These are phyloP conservation scores for Hymenoscyphus fructigenus DNA, from an alignment of 2,329 filamentous ascomycete species.

Conservation along the genomic window DNA sequence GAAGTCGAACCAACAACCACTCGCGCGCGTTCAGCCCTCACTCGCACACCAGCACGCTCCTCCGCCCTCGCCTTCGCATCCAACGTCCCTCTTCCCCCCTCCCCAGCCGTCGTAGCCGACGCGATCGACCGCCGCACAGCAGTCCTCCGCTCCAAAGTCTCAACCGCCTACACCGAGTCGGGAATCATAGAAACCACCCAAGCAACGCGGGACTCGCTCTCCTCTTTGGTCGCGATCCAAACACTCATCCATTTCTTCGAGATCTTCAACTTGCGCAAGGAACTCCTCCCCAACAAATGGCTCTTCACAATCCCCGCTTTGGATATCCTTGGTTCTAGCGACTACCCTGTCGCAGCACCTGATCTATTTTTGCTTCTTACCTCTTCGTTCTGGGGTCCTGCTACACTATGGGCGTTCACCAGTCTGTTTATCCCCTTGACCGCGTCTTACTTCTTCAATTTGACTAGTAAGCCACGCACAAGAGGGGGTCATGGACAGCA, in stretches of 20 bases:
- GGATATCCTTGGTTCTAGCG: slow-evolving; percentile 51
- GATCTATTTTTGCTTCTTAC: slow-evolving; percentile 80
- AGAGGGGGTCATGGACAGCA: slow-evolving; percentile 41
- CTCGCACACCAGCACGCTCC: slow-evolving; percentile 33
- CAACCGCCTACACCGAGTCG: slow-evolving; percentile 62
- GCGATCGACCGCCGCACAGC: slow-evolving; percentile 71
- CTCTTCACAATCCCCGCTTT: slow-evolving; percentile 71
- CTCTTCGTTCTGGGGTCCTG: slow-evolving; percentile 78
- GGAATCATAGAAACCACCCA: slow-evolving; percentile 66
- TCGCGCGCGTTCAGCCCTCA: slow-evolving; percentile 32
- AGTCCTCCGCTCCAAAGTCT: slow-evolving; percentile 64
- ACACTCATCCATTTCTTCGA: slow-evolving; percentile 68
- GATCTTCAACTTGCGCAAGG: slow-evolving; percentile 64
- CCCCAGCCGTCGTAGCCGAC: slow-evolving; percentile 74
- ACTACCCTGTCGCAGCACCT: slow-evolving; percentile 66
- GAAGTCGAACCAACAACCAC: slow-evolving; percentile 33
- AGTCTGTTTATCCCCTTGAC: slow-evolving; percentile 68
- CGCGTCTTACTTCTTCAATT: slow-evolving; percentile 86
- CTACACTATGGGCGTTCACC: slow-evolving; percentile 73
- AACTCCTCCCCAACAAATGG: slow-evolving; percentile 70
- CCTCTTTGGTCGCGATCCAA: slow-evolving; percentile 71
- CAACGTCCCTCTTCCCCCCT: slow-evolving; percentile 73
- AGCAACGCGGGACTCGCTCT: slow-evolving; percentile 66
- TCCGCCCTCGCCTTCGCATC: slow-evolving; percentile 41
- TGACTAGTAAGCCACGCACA: slow-evolving; percentile 56